These are phyloP conservation scores for Udeniomyces megalosporus DNA, from an alignment of 768 basidiomycete species.

Conservation along the genomic window DNA sequence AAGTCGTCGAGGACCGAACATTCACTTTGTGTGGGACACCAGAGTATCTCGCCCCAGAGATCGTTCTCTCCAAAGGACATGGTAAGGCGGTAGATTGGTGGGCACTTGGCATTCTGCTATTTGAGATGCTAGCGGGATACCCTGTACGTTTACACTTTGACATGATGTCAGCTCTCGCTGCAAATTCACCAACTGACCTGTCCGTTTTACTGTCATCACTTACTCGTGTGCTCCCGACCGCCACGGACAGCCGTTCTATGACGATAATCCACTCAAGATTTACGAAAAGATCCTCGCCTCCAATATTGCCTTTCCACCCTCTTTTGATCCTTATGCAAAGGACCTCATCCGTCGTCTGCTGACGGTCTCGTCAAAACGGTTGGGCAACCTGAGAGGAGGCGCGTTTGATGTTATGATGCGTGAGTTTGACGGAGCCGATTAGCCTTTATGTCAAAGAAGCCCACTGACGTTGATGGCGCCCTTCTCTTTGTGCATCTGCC, in stretches of 20 bases:
- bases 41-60: constrained; percentile 86
- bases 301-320: constrained; percentile 75
- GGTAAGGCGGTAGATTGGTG: constrained; percentile 99
- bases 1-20: constrained; percentile 91
- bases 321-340: constrained; percentile 74
- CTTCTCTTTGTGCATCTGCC: no score
- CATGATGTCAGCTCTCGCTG: constrained; percentile 7
- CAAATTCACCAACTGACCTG: neutral
- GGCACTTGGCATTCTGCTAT: constrained; percentile 92
- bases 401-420: constrained; percentile 55
- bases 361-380: constrained; percentile 69
- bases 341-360: constrained; percentile 78
- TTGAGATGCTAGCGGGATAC: constrained; percentile 97
- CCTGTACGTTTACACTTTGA: constrained; percentile 32
- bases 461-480: no score
- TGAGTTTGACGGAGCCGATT: neutral
- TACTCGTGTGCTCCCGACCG: no score
- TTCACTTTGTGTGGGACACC: constrained; percentile 72
- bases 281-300: constrained; percentile 92
- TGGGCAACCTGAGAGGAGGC: constrained; percentile 86
- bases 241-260: constrained; percentile 98
- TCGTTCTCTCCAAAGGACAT: constrained; percentile 93
- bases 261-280: constrained; percentile 92
- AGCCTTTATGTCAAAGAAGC: no score
- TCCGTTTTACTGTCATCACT: neutral